A percentile compares a stretch with the other conserved stretches of the same genome.
Conservation (phyloP, 371 early-diverging fungal genomes). For the Mortierella sp. region DNA sequence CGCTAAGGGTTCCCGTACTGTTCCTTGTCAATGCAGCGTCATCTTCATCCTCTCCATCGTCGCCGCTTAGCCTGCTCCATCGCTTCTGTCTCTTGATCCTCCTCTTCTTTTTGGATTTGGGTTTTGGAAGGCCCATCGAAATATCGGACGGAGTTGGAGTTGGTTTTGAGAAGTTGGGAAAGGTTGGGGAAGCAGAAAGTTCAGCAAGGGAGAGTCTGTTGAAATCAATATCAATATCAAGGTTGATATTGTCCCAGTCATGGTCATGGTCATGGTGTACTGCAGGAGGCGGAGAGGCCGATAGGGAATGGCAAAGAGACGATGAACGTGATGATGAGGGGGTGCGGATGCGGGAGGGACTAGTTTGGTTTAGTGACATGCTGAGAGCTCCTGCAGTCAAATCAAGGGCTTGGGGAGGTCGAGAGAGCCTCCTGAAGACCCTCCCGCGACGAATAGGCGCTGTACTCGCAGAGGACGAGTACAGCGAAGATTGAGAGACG, state of each 20-base stretch:
- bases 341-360: conserved; percentile 6
- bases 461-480: conserved; percentile 35
- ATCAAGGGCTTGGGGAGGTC: conserved; percentile 1
- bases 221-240: background rate
- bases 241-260: background rate
- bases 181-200: background rate
- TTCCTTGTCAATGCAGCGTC: background rate
- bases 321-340: conserved; percentile 26
- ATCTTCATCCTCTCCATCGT: conserved; percentile 14
- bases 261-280: background rate
- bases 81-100: conserved; percentile 22
- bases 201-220: background rate
- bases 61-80: background rate
- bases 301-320: conserved; percentile 13
- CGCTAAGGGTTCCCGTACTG: background rate
- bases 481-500: conserved; percentile 28
- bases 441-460: conserved; percentile 40
- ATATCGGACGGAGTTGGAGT: background rate
- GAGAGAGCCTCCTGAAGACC: conserved; percentile 18
- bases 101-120: conserved; percentile 15
- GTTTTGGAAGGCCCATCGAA: background rate
- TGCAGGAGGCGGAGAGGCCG: conserved; percentile 2
- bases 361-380: conserved; percentile 16
- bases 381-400: conserved; percentile 6
- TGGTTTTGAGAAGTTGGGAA: background rate